Evolutionary conservation across 306 rosid genomes (phyloP).

Genomic region (Dryas octopetala): DNA sequence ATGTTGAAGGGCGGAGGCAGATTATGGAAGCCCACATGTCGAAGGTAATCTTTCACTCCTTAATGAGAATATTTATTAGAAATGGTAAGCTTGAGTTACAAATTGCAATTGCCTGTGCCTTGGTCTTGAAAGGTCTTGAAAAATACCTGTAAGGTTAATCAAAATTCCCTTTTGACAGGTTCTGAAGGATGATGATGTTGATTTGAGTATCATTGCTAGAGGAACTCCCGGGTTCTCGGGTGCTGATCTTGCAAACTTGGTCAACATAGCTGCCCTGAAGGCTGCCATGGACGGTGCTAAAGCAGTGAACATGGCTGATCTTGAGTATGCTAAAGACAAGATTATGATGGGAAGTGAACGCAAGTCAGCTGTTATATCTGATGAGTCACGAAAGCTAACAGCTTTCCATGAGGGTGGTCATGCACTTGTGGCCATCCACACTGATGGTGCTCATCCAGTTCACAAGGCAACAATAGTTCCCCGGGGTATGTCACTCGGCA

Average conservation of each 20-base stretch:
- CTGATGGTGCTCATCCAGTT: slow-evolving; percentile 81
- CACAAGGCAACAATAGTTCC: slow-evolving; percentile 96
- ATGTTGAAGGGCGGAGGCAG: slow-evolving; percentile 94
- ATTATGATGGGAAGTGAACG: slow-evolving; percentile 95
- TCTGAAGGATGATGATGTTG: slow-evolving; percentile 79
- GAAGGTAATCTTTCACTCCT: slow-evolving; percentile 53
- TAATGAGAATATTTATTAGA: neutral
- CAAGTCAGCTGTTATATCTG: slow-evolving; percentile 78
- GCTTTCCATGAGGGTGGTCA: slow-evolving; percentile 96
- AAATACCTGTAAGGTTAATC: slow-evolving; percentile 1
- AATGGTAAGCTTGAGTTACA: slow-evolving; percentile 10
- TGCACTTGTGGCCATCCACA: slow-evolving; percentile 86
- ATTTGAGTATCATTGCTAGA: slow-evolving; percentile 74
- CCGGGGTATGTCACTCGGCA: slow-evolving; percentile 86
- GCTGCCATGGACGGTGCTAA: slow-evolving; percentile 92
- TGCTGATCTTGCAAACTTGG: slow-evolving; percentile 88
- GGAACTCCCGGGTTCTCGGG: slow-evolving; percentile 93
- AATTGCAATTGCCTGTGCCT: slow-evolving; percentile 11
- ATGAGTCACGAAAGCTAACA: slow-evolving; percentile 59
- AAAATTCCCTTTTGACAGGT: slow-evolving; percentile 42
- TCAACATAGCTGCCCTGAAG: slow-evolving; percentile 81
- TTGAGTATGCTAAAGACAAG: slow-evolving; percentile 87
- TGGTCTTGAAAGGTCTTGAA: neutral
- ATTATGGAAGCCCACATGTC: slow-evolving; percentile 87
- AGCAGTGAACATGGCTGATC: slow-evolving; percentile 77